Evolutionary conservation across 139 green algal species (phyloP).

Genomic region (Chlamydomonas sp.): DNA sequence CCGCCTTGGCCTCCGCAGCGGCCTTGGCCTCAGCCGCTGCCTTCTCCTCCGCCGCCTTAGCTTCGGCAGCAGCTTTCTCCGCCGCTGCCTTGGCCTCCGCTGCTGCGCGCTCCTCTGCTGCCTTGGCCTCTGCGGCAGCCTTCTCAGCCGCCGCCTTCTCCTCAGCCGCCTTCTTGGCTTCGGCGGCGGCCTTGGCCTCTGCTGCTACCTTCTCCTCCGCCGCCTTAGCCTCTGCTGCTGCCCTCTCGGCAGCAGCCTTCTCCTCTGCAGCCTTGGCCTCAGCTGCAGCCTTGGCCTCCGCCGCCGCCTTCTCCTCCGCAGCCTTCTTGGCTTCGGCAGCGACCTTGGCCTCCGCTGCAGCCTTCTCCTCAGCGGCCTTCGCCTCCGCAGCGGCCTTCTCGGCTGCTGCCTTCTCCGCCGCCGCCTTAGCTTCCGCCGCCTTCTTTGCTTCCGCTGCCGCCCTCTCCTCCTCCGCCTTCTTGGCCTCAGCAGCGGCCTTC

Average conservation of each 20-base stretch:
- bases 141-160: not conserved
- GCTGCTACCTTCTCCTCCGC: not conserved
- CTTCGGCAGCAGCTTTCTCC: not conserved
- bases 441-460: not conserved
- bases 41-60: not conserved
- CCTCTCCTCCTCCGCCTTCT: not conserved
- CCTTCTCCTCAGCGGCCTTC: not conserved
- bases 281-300: not conserved
- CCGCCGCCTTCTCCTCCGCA: not conserved
- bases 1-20: not conserved
- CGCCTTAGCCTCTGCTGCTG: not conserved
- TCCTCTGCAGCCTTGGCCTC: not conserved
- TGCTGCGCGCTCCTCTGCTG: too few species aligned
- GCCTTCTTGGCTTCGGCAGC: not conserved
- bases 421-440: not conserved
- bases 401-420: not conserved
- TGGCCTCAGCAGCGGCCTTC: not conserved
- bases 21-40: not conserved
- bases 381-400: not conserved
- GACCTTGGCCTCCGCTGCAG: slow-evolving; percentile 11
- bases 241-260: too few species aligned
- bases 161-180: not conserved
- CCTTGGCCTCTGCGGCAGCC: not conserved
- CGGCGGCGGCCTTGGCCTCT: not conserved
- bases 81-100: not conserved